Evolutionary conservation across 2,329 filamentous ascomycete genomes (phyloP), one percentile per base, ranked within the genome.

Genomic region (Pseudohalonectria lignicola): DNA sequence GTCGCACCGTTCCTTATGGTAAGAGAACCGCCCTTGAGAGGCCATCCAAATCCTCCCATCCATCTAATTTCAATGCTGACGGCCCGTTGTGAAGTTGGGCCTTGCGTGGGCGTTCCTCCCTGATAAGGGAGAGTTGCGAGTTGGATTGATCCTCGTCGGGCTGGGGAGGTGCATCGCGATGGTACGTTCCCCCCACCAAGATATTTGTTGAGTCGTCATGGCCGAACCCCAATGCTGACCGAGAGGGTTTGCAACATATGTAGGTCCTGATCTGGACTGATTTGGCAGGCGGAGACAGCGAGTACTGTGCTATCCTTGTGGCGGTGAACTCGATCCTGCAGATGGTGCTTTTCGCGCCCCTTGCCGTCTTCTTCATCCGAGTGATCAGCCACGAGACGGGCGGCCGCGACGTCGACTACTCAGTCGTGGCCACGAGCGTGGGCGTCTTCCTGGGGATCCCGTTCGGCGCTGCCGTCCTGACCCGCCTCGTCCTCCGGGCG

Each of bases 131-230:
- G 68, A 61, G 5, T 63, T 81, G 10, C 66, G 76, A 2, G 70
- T 76, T 30, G 86, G 85, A 0, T 62, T 92, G 3, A 85, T 92
- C 28, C 73, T 94, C 5, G 86, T 94, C 0, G 86, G 87, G 0
- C 63, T 94, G 1, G 87, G 83, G 5, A 66, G 87, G 37, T 94
- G 87, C 49, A 94, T 94, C 44, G 86, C 86, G 23, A 94, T 94
- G 86, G 85, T 82, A 54, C 42, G 59, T 47, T n/a, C n/a, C n/a
- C n/a, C n/a, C n/a, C n/a, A n/a, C n/a, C n/a, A n/a, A n/a, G n/a
- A n/a, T n/a, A n/a, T n/a, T n/a, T n/a, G n/a, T n/a, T n/a, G n/a
- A n/a, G n/a, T n/a, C n/a, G n/a, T n/a, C n/a, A n/a, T n/a, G n/a
- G n/a, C n/a, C n/a, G n/a, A n/a, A n/a, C n/a, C n/a, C n/a, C 11